Evolutionary conservation across 1,139 yeast species (phyloP), one percentile per base, ranked within the genome.

Genomic region (Saccharomyces hybrid): DNA sequence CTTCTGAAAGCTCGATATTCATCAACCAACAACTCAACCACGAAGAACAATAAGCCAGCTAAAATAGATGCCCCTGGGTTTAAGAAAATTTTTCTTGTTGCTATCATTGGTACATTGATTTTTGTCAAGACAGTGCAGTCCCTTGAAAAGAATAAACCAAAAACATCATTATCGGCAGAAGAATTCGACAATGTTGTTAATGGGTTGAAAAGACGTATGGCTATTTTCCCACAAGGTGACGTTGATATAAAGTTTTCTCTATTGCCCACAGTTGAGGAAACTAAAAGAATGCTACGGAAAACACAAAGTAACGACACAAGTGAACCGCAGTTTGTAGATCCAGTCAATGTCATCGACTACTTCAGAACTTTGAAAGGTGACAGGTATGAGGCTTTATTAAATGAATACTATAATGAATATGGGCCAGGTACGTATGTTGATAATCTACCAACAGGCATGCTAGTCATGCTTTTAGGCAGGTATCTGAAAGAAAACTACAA

Each of bases 101-200:
- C 80, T 46, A 61, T 78, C 14, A 65, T 79, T 13, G 80, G 86
- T 2, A 75, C 83, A 6, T 81, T 75, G 14, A 74, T 79, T 0
- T 77, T 86, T 58, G 80, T 75, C 52, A 74, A 76, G 59, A 83
- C 81, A 1, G 81, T 82, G 2, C 71, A 73, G 31, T 72, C 73
- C 30, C 75, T 84, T n/a, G 83, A 81, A 56, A 78, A 79, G 59
- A 78, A 76, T 59, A 70, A 72, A 55, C 81, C 81, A 25, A 79
- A 79, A 63, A 81, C 73, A 42, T 75, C 81, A 30, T 74, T 74
- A 59, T 74, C 83, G 9, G 88, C 83, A 61, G 78, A 77, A 55
- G 95, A 87, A 63, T 84, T 82, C 74, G 85, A 82, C 59, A 69
- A 74, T 50, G 62, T 62, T 32, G 63, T 75, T 59, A 73, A 78